phyloP scores from a whole-genome alignment of 768 basidiomycete species.

The Leucogyrophana mollusca region DNA sequence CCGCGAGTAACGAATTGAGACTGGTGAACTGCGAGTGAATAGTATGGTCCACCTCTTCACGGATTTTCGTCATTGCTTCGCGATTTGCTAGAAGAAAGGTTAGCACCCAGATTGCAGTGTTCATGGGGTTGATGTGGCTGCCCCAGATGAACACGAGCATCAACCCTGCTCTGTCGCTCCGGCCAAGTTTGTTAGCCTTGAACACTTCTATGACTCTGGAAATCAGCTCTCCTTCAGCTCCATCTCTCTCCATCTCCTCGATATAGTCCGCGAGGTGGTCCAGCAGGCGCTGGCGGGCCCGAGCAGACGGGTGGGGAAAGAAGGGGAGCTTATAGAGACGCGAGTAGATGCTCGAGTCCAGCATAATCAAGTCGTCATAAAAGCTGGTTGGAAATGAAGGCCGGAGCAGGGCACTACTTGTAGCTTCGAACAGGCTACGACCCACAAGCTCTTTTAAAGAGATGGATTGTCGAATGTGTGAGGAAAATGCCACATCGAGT shows the following conservation, averaged over 20 bases:
- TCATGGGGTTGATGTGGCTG: constrained; percentile 19
- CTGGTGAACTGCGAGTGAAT: constrained; percentile 8
- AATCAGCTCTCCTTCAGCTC: constrained; percentile 8
- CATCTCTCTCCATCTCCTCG: constrained; percentile 5
- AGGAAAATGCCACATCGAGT: constrained; percentile 4
- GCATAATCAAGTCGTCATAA: constrained; percentile 18
- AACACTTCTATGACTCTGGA: constrained; percentile 15
- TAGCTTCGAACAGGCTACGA: constrained; percentile 15
- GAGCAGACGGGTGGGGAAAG: constrained; percentile 11
- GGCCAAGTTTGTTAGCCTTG: constrained; percentile 13
- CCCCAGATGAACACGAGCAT: constrained; percentile 20
- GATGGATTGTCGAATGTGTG: constrained; percentile 11
- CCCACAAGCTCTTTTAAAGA: constrained; percentile 16
- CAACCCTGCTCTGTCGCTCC: constrained; percentile 15
- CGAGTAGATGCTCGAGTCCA: constrained; percentile 16
- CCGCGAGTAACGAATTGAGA: constrained; percentile 12
- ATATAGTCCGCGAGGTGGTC: constrained; percentile 11
- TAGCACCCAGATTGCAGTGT: constrained; percentile 16
- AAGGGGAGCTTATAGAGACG: constrained; percentile 15
- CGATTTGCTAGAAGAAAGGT: constrained; percentile 40
- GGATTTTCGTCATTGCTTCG: constrained; percentile 41
- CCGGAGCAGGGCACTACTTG: constrained; percentile 19
- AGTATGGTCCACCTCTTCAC: constrained; percentile 41
- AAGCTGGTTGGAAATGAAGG: constrained; percentile 15
- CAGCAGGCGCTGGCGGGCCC: constrained; percentile 12